Base-by-base conservation (phyloP, 768 basidiomycete genomes). In the Boletus eberwhitei region DNA sequence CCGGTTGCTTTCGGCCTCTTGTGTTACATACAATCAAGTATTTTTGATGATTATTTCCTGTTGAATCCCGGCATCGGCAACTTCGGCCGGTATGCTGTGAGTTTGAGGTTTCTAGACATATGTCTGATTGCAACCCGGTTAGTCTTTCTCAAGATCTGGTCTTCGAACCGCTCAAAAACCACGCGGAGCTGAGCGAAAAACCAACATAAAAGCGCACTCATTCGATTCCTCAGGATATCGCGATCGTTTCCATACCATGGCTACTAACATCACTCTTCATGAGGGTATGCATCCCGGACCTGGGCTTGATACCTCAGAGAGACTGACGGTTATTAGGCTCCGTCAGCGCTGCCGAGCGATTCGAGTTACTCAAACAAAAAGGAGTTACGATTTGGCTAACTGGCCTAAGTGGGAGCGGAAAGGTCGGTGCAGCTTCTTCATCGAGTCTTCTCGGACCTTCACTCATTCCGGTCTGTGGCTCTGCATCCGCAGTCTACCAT, bases 341-440 rank as follows among this genome's bases (percentile, higher is more conserved):
- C 45, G 86, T 96, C 38, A 77, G 75, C 37, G 68, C 76, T 17
- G 64, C 75, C 35, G 93, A 96, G 74, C 88, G 96, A 54, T 71
- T 76, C 19, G 64, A 76, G 24, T 71, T 90, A 14, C 77, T 94
- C 17, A 74, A 79, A 19, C 96, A 98, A 69, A 87, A 81, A 59
- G 96, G 96, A 21, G 81, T 87, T 5, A 98, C 96, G 0, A 83
- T 98, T 68, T 99, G 97, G 97, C 74, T 99, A 55, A 99, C 97
- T 8, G 97, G 97, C 7, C 82, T 98, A 17, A 94, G 92, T 64
- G 95, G 90, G 8, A 93, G 90, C 67, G 95, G 95, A 48, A 98
- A 97, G 83, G 94, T 92, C 39, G 50, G 75, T 49, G 12, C 12
- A 38, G 6, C 21, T 8, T 46, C 19, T 7, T 34, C 51, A 1